Conservation (phyloP, 208 protist genomes). For the Trypanosoma avium region DNA sequence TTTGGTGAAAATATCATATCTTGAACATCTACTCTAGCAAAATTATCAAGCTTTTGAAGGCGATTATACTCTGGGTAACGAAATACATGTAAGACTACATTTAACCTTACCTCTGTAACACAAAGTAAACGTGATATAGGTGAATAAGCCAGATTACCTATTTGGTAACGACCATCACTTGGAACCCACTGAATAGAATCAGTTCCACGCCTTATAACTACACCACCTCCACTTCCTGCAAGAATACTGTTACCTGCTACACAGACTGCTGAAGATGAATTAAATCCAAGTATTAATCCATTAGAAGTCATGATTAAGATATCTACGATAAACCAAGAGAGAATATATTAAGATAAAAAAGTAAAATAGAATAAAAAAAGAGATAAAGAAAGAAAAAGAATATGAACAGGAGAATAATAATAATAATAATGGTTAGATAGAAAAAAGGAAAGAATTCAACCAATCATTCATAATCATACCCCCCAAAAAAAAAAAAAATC, state of each 20-base stretch:
- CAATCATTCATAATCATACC: constrained; percentile 1
- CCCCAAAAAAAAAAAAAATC: constrained; percentile 20
- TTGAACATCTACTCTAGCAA: constrained; percentile 44
- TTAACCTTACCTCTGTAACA: constrained; percentile 51
- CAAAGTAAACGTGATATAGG: constrained; percentile 40
- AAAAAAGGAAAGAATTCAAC: background rate
- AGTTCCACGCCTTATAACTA: constrained; percentile 31
- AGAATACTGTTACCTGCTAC: constrained; percentile 32
- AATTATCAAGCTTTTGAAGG: constrained; percentile 42
- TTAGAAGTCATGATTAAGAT: constrained; percentile 10
- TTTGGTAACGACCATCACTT: constrained; percentile 39
- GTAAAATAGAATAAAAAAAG: constrained; percentile 6
- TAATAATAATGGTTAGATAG: constrained; percentile 14
- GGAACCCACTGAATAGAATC: constrained; percentile 56
- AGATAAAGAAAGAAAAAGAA: constrained; percentile 21
- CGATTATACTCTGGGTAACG: constrained; percentile 33
- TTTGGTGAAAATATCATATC: constrained; percentile 54
- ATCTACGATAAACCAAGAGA: background rate
- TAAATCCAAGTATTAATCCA: constrained; percentile 38
- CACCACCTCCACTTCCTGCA: constrained; percentile 42
- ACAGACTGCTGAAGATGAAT: constrained; percentile 28
- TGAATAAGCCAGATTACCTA: constrained; percentile 50
- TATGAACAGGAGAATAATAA: constrained; percentile 4
- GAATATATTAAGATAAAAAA: background rate
- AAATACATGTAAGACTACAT: constrained; percentile 61